Evolutionary conservation across 2,329 filamentous ascomycete genomes (phyloP), one percentile per base, ranked within the genome.

Genomic region (Aspergillus novoparasiticus): DNA sequence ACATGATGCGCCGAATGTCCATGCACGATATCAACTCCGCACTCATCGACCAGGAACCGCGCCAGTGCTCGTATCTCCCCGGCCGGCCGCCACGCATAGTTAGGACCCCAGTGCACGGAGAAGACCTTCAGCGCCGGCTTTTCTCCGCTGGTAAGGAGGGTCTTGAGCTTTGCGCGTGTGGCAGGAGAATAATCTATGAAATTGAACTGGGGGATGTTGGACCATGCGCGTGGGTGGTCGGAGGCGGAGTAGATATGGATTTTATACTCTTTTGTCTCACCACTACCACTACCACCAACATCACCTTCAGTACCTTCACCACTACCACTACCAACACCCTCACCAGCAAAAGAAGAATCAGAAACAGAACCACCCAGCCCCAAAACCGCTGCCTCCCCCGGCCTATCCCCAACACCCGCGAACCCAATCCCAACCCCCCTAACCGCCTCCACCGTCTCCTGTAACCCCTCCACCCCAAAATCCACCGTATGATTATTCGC

Each of bases 1-100:
- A 79, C 61, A 68, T 80, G 78, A 68, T 80, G 78, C 36, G 76
- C 75, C 8, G 76, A 80, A 54, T 80, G 78, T 0, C 78, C 78
- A 58, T 80, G 78, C 14, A 80, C 70, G 48, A 80, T 75, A 67
- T 80, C 78, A 5, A 80, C 73, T 2, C 68, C 78, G 55, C 78
- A 79, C 65, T 79, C 78, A 55, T 80, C 77, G 53, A 80, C 69
- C 21, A 80, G 64, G 59, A 78, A 80, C 62, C 76, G 78, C 19
- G 78, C 78, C 14, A 79, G 64, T 6, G 68, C 66, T 1, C 69
- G 68, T 43, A 79, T 79, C 21, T 73, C 64, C 2, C 64, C 62
- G 2, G 68, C 64, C 0, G 78, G 77, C 11, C 70, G 65, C 78
- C 78, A 80, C 0, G 62, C 39, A 64, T 80, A 80, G 56, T 80